Percentiles rank a stretch among this genome's conserved stretches.
phyloP scores from a whole-genome alignment of 257 asterid species.

The Cinchona pubescens region DNA sequence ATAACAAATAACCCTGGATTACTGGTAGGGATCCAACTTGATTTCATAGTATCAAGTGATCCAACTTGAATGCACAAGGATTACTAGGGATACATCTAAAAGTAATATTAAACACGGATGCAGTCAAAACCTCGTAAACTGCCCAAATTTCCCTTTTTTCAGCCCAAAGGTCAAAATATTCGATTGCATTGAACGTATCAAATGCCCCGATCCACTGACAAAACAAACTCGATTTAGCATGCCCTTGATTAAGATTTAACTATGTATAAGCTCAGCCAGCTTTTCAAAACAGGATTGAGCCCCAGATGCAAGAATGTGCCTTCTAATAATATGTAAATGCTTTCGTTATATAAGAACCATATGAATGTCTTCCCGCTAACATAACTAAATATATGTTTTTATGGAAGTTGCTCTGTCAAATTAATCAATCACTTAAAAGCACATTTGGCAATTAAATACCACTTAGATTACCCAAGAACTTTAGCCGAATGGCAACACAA shows the following conservation, averaged over 20 bases:
- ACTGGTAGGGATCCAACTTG: no score
- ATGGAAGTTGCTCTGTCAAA: neutral
- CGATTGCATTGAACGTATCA: neutral
- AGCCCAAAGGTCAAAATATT: neutral
- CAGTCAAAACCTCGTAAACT: neutral
- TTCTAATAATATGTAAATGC: neutral
- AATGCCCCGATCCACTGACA: neutral
- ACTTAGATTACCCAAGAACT: neutral
- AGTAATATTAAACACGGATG: neutral
- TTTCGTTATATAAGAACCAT: neutral
- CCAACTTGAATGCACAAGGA: neutral
- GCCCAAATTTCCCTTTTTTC: neutral
- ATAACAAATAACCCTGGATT: neutral
- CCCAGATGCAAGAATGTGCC: neutral
- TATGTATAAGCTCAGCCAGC: neutral
- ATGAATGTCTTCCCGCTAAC: neutral
- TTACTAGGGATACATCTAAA: neutral
- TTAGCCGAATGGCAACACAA: neutral
- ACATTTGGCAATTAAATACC: neutral
- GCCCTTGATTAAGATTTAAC: neutral
- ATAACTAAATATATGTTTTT: neutral
- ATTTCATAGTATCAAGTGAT: neutral
- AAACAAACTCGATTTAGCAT: neutral
- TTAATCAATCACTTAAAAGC: neutral
- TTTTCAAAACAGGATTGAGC: neutral